phyloP scores from a whole-genome alignment of 1,284 basidiomycete genomes.

The Mycosarcoma maydis region DNA sequence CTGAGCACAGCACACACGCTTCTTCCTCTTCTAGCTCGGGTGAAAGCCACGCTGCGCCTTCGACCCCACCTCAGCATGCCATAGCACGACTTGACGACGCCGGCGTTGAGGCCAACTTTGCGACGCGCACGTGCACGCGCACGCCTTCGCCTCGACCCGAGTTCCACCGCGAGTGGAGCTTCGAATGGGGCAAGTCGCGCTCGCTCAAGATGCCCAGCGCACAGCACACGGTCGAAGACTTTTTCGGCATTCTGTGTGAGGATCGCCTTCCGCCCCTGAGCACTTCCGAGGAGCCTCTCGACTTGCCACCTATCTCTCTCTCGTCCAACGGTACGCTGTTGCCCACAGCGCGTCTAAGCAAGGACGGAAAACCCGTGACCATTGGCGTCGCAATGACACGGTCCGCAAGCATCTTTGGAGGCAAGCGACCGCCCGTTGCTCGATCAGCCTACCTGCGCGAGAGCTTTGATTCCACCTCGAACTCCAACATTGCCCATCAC shows the following conservation, averaged over 20 bases:
- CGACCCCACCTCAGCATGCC: constrained; percentile 28
- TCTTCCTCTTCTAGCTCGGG: constrained; percentile 38
- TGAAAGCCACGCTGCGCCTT: constrained; percentile 42
- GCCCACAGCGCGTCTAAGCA: constrained; percentile 31
- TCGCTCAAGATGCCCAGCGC: constrained; percentile 7
- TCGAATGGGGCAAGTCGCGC: constrained; percentile 38
- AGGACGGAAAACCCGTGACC: constrained; percentile 25
- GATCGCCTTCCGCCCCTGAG: constrained; percentile 45
- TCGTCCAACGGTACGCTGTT: constrained; percentile 16
- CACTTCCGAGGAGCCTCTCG: constrained; percentile 46
- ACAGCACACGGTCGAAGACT: constrained; percentile 50
- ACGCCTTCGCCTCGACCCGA: constrained; percentile 50
- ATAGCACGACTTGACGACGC: neutral
- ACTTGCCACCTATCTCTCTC: constrained; percentile 56
- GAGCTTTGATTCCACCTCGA: constrained; percentile 33
- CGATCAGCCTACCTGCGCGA: constrained; percentile 50
- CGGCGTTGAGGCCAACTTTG: neutral
- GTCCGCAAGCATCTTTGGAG: constrained; percentile 26
- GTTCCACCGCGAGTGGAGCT: constrained; percentile 58
- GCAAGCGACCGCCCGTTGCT: constrained; percentile 46
- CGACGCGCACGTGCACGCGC: constrained; percentile 7
- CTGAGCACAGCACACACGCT: constrained; percentile 23
- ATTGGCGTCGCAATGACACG: neutral
- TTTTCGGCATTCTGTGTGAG: constrained; percentile 56
- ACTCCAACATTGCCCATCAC: neutral